These are phyloP conservation scores for Saccharomycopsis oosterbeekiorum DNA, from an alignment of 805 yeast genomes.

Conservation along the genomic window DNA sequence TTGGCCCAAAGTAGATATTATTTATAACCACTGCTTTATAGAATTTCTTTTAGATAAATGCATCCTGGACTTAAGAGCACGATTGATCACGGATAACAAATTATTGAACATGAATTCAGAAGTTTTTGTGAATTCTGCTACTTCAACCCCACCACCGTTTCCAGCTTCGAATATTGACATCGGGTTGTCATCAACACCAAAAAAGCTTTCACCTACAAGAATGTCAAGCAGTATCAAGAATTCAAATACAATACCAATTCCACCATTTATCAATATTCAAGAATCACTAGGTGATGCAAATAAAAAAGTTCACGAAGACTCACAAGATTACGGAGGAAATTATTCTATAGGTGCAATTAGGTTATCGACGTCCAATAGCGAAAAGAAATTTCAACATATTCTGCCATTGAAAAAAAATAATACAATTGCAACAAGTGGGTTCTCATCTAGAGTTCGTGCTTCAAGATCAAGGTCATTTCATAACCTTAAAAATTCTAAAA, in stretches of 20 bases:
- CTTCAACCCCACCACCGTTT: neutral
- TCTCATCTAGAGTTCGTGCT: neutral
- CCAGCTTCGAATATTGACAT: neutral
- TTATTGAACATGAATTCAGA: constrained; percentile 3
- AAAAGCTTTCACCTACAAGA: neutral
- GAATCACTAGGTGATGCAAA: neutral
- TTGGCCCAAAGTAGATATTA: constrained; percentile 85
- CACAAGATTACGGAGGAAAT: neutral
- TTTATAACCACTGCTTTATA: constrained; percentile 80
- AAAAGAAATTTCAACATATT: neutral
- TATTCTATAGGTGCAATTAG: neutral
- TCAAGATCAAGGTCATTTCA: neutral
- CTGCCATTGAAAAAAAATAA: neutral
- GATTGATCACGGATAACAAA: constrained; percentile 6
- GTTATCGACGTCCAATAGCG: neutral
- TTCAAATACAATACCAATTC: neutral
- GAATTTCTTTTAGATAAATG: constrained; percentile 82
- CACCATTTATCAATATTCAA: neutral
- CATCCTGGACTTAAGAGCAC: constrained; percentile 28
- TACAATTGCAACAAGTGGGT: neutral
- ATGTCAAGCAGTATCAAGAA: neutral
- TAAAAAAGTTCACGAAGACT: neutral
- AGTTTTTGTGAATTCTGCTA: neutral
- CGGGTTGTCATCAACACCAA: neutral
- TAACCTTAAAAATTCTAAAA: neutral